A percentile compares a stretch with the other conserved stretches of the same genome.
Conservation (phyloP, 352 stramenopile genomes). For the Stephanocyclus meneghinianus region DNA sequence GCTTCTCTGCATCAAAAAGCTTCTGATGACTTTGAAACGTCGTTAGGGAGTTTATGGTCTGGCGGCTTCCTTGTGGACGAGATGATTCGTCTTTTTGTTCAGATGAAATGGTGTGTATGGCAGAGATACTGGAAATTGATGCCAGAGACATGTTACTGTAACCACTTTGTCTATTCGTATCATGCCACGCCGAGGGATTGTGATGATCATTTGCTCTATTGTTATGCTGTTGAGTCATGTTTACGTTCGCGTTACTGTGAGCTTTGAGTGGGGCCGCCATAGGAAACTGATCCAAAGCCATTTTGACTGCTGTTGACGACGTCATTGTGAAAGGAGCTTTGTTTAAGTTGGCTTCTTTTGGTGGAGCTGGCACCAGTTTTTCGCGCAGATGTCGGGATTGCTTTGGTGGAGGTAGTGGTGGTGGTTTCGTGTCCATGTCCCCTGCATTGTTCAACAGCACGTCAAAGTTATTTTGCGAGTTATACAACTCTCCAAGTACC, state of each 20-base stretch:
- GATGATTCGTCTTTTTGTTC: neutral
- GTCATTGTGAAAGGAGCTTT: neutral
- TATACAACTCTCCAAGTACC: neutral
- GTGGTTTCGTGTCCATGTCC: neutral
- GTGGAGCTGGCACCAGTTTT: neutral
- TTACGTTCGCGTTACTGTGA: too few species aligned
- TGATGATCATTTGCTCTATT: too few species aligned
- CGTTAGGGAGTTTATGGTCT: neutral
- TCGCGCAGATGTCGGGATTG: neutral
- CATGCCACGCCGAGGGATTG: neutral
- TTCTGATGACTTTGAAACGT: neutral
- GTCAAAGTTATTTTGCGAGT: neutral
- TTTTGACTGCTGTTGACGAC: neutral
- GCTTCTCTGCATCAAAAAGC: neutral
- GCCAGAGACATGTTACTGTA: neutral
- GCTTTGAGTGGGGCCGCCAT: neutral
- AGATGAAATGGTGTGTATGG: constrained; percentile 4
- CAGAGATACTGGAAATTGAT: constrained; percentile 2
- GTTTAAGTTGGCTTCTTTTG: neutral
- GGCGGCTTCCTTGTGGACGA: neutral
- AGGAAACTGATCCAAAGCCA: constrained; percentile 6
- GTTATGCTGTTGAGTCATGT: too few species aligned
- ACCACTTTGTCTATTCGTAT: neutral
- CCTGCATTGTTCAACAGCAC: neutral
- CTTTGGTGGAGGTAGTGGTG: neutral